Evolutionary conservation across 148 eudicot genomes (phyloP).

Genomic region (Nyssa sinensis): DNA sequence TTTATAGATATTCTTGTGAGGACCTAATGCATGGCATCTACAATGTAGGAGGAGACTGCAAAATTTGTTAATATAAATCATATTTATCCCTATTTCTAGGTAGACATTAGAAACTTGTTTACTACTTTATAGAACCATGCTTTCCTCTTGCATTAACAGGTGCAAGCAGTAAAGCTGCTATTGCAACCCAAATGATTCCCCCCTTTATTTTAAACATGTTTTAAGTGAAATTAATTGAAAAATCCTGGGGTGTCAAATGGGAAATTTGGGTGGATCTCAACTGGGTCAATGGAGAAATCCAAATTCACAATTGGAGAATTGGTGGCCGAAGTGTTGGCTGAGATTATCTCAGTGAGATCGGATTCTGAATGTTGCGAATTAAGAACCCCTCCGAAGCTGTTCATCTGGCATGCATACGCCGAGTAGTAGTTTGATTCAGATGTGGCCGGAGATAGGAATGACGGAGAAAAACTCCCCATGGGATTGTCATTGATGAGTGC

Average conservation of each 20-base stretch:
- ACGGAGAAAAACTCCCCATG: conserved; percentile 32
- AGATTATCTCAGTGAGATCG: conserved; percentile 52
- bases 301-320: conserved; percentile 64
- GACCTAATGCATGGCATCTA: not conserved
- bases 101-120: not conserved
- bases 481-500: conserved; percentile 26
- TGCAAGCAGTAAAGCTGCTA: too few relatives aligned
- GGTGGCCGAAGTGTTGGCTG: conserved; percentile 63
- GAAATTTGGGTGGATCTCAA: conserved; percentile 44
- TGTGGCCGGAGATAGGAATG: conserved; percentile 55
- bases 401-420: conserved; percentile 41
- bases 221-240: conserved; percentile 25
- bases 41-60: not conserved
- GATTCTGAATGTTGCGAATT: conserved; percentile 45
- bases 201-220: too few relatives aligned
- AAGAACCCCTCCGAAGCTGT: conserved; percentile 31
- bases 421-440: conserved; percentile 64
- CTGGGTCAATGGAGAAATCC: conserved; percentile 50
- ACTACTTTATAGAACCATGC: not conserved
- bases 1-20: too few relatives aligned
- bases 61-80: conserved; percentile 14
- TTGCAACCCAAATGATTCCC: too few relatives aligned
- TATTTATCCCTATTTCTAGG: conserved; percentile 4
- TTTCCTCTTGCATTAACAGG: too few relatives aligned
- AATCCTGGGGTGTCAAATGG: conserved; percentile 49